Percentiles rank a stretch among this genome's conserved stretches.
These are phyloP conservation scores for Erythrophleum ivorense DNA, from an alignment of 331 rosid species.

Conservation along the genomic window DNA sequence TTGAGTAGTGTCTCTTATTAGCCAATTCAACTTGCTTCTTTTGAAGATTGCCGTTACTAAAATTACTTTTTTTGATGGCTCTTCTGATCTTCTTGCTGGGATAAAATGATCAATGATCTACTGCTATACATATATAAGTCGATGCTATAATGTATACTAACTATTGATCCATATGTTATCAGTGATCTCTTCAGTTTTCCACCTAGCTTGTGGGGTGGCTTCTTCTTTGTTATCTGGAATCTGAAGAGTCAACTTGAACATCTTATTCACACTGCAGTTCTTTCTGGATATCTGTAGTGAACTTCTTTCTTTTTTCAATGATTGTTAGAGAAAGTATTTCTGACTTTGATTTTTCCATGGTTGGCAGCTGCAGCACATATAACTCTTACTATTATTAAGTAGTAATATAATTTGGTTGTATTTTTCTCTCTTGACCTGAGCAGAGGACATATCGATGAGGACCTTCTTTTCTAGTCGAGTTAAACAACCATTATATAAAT, in stretches of 20 bases:
- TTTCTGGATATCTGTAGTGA: constrained; percentile 22
- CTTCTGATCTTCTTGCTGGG: constrained; percentile 34
- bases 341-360: constrained; percentile 17
- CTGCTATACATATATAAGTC: constrained; percentile 11
- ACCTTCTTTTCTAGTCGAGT: neutral
- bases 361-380: neutral
- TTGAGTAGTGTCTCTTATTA: constrained; percentile 11
- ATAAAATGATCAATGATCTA: constrained; percentile 35
- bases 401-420: neutral
- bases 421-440: neutral
- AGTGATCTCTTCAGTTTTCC: constrained; percentile 7
- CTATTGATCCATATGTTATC: constrained; percentile 21
- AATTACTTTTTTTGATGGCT: constrained; percentile 12
- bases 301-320: neutral
- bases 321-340: neutral
- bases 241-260: constrained; percentile 1
- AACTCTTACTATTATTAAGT: neutral
- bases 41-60: neutral
- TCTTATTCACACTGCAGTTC: constrained; percentile 11
- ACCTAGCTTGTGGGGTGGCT: constrained; percentile 14
- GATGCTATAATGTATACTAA: neutral
- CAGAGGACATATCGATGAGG: neutral
- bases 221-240: constrained; percentile 12
- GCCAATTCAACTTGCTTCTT: constrained; percentile 35
- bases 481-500: neutral